Evolutionary conservation across 495 filamentous ascomycete species (phyloP), one percentile per base, ranked within the genome.

Genomic region (Aspergillus egyptiacus): DNA sequence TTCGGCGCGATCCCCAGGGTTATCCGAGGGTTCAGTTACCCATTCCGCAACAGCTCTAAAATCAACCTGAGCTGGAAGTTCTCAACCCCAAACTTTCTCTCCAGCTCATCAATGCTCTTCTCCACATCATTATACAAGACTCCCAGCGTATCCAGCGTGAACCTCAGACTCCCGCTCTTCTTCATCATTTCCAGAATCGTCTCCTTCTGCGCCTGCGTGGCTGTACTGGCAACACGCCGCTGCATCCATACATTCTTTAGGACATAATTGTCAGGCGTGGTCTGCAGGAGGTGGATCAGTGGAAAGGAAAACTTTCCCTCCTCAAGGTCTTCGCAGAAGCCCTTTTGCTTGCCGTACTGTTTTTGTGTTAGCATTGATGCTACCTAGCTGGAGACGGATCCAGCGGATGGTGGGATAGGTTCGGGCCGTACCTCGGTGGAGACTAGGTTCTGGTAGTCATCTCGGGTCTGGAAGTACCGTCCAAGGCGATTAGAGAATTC

Each of bases 261-360:
- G 9, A 46, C 30, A 14, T 19, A 20, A 14, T 23, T 46, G 11
- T 32, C 27, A 11, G 43, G 28, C 17, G 11, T 17, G 13, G 24
- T 4, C 8, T 46, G 27, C 7, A 46, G 1, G 28, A 47, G 44
- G 39, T 66, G 60, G 36, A 71, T 58, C 22, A 71, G 43, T 1
- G 65, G 60, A 25, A 67, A 57, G 2, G 64, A 66, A 51, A 56
- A 62, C 48, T 71, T 72, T 3, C 65, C 65, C 51, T 72, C 64
- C 34, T 65, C 64, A 7, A 72, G 59, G 48, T 69, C 65, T 48
- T 67, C 67, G 32, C 54, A 59, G 41, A 69, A 67, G 20, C 68
- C 65, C 44, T 70, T 68, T 46, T 64, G 54, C 10, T 27, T 43
- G 9, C 52, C 53, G 37, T 65, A 66, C 50, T 67, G 38, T 31